A percentile compares a stretch with the other conserved stretches of the same genome.
phyloP scores from a whole-genome alignment of 2,329 filamentous ascomycete genomes.

The Alternaria burnsii region DNA sequence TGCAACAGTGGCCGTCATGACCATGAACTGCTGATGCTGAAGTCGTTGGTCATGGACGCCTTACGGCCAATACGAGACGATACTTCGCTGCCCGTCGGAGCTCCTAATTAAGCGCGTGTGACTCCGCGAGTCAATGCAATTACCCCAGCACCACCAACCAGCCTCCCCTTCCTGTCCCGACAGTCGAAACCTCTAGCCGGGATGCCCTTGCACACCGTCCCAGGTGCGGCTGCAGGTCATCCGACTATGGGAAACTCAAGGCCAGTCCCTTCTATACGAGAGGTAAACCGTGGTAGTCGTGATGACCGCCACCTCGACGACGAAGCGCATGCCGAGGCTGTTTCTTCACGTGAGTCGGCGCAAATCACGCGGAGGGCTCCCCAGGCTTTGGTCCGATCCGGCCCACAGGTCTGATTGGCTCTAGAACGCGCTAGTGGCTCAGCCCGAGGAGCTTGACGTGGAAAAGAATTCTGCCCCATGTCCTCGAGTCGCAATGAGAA shows the following conservation, averaged over 20 bases:
- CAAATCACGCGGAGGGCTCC: background rate
- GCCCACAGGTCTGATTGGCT: slow-evolving; percentile 2
- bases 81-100: background rate
- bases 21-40: background rate
- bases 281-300: background rate
- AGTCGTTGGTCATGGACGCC: background rate
- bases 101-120: slow-evolving; percentile 4
- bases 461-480: slow-evolving; percentile 5
- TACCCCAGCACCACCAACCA: slow-evolving; percentile 4
- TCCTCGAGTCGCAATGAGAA: background rate
- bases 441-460: background rate
- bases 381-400: background rate
- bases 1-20: background rate
- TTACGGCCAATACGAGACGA: slow-evolving; percentile 1
- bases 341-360: background rate
- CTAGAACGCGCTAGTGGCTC: background rate
- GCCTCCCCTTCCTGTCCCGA: background rate
- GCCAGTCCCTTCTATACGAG: background rate
- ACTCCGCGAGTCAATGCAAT: background rate
- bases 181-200: background rate
- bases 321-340: background rate
- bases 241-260: background rate
- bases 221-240: background rate
- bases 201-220: background rate
- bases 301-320: background rate